Percentiles rank a stretch among this genome's conserved stretches.
phyloP scores from a whole-genome alignment of 768 basidiomycete genomes.

The Lactifluus volemus region DNA sequence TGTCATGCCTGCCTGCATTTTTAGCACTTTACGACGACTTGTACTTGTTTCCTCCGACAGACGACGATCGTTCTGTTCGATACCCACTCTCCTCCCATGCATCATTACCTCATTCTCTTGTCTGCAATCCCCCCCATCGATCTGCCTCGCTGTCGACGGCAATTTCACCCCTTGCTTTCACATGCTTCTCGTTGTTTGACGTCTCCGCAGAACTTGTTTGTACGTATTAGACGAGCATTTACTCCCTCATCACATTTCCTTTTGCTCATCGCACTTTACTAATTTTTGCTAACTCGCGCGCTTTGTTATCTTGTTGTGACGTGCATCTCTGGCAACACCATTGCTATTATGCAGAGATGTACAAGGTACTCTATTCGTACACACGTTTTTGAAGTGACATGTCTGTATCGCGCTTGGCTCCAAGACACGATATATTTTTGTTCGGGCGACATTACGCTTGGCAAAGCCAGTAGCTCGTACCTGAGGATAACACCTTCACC shows the following conservation, averaged over 20 bases:
- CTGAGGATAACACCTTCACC: background rate
- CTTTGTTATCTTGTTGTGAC: conserved; percentile 16
- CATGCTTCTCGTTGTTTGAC: conserved; percentile 17
- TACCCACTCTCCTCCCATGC: conserved; percentile 11
- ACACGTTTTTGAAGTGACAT: background rate
- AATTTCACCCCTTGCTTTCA: conserved; percentile 21
- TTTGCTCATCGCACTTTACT: conserved; percentile 27
- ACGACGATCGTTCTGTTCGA: conserved; percentile 5
- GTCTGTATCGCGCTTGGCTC: background rate
- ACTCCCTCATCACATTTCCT: conserved; percentile 26
- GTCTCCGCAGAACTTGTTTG: conserved; percentile 30
- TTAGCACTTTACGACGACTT: background rate
- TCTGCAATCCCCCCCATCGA: conserved; percentile 6
- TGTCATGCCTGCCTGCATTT: conserved; percentile 6
- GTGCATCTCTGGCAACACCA: background rate
- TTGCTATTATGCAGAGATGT: background rate
- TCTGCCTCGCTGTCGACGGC: conserved; percentile 13
- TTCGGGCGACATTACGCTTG: background rate
- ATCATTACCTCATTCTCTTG: conserved; percentile 10
- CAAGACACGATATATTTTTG: background rate
- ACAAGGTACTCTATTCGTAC: conserved; percentile 1
- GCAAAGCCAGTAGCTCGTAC: background rate
- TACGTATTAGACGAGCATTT: conserved; percentile 68
- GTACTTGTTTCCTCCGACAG: background rate
- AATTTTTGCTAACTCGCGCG: conserved; percentile 17